These are phyloP conservation scores for Pythium guiyangense DNA, from an alignment of 352 stramenopile genomes.

Conservation along the genomic window DNA sequence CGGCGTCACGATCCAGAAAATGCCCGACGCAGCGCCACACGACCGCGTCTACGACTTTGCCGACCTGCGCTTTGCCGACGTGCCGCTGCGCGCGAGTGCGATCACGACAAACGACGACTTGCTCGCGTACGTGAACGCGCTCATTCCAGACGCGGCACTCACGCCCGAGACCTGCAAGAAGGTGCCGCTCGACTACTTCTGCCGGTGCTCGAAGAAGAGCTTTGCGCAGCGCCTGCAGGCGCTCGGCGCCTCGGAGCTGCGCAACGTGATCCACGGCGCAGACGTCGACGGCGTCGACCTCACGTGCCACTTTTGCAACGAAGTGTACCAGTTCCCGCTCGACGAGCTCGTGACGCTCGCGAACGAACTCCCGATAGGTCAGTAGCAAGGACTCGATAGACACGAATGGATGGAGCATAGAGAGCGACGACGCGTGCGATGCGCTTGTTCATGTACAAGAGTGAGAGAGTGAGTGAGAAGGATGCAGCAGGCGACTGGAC, in stretches of 20 bases:
- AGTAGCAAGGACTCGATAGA: background rate
- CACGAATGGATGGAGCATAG: too few relatives aligned
- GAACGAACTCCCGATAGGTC: background rate
- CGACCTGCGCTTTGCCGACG: constrained; percentile 56
- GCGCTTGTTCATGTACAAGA: too few relatives aligned
- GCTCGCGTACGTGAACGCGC: constrained; percentile 65
- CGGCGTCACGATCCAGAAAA: constrained; percentile 81
- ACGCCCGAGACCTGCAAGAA: constrained; percentile 47
- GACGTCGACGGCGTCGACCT: constrained; percentile 56
- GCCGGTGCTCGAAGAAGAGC: constrained; percentile 72
- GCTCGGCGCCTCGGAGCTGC: constrained; percentile 42
- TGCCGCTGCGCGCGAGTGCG: constrained; percentile 35
- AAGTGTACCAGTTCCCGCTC: constrained; percentile 59
- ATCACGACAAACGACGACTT: constrained; percentile 52
- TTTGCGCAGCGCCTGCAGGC: constrained; percentile 49
- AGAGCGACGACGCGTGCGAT: too few relatives aligned
- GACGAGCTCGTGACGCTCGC: constrained; percentile 35
- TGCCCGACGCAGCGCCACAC: constrained; percentile 50
- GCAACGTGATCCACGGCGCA: constrained; percentile 43
- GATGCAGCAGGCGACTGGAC: too few relatives aligned
- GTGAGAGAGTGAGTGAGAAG: too few relatives aligned
- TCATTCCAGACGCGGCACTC: constrained; percentile 69
- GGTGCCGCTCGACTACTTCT: constrained; percentile 79
- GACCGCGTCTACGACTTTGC: constrained; percentile 59
- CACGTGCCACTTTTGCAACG: constrained; percentile 86